A percentile compares a stretch with the other conserved stretches of the same genome.
These are phyloP conservation scores for Clavispora asparagi DNA, from an alignment of 805 yeast genomes.

Conservation along the genomic window DNA sequence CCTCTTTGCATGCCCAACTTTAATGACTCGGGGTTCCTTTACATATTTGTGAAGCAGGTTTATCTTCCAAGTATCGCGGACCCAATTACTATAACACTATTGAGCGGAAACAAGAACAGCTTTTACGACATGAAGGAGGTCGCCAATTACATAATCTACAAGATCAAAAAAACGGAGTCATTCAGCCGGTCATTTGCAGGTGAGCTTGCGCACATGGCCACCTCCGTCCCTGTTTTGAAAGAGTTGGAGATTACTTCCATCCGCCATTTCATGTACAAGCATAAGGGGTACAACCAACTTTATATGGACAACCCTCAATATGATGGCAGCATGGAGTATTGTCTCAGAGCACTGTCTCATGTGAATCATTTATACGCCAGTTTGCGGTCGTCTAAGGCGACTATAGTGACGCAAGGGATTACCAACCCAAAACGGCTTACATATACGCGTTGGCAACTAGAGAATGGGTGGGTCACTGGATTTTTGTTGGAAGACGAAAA, in stretches of 20 bases:
- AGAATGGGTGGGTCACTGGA: conserved; percentile 23
- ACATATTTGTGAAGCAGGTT: conserved; percentile 61
- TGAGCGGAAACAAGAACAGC: conserved; percentile 69
- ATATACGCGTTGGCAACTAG: conserved; percentile 38
- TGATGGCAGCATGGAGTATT: conserved; percentile 13
- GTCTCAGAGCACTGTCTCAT: conserved; percentile 28
- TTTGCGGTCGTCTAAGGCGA: conserved; percentile 22
- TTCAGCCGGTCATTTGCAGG: conserved; percentile 17
- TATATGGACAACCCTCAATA: conserved; percentile 36
- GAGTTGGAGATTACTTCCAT: conserved; percentile 37
- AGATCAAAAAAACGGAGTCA: conserved; percentile 18
- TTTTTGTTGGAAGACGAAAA: conserved; percentile 30
- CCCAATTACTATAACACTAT: conserved; percentile 38
- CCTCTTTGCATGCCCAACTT: conserved; percentile 91
- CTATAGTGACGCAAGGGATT: conserved; percentile 14
- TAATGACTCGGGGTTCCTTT: conserved; percentile 81
- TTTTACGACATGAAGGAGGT: conserved; percentile 70
- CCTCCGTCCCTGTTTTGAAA: conserved; percentile 15
- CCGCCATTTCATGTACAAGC: conserved; percentile 77
- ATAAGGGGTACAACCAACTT: conserved; percentile 63
- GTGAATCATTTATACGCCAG: conserved; percentile 31
- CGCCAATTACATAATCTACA: conserved; percentile 45
- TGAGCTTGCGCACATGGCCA: conserved; percentile 15
- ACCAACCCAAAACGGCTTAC: conserved; percentile 39
- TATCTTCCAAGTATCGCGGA: conserved; percentile 12